Evolutionary conservation across 1,284 basidiomycete genomes (phyloP).

Genomic region (Apiotrichum gamsii): DNA sequence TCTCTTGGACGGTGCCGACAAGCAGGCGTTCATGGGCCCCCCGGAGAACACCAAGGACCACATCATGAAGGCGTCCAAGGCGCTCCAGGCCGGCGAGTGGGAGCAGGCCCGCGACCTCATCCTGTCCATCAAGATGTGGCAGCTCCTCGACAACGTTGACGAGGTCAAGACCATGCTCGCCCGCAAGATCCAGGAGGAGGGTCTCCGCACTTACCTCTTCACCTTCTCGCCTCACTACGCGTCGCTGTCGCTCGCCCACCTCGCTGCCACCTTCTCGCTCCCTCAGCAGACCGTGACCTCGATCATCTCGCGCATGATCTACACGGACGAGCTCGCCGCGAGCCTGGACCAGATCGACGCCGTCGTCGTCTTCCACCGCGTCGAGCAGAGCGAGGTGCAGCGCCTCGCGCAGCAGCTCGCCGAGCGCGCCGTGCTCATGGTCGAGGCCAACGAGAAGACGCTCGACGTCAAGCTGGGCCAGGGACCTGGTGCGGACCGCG

Average conservation of each 20-base stretch:
- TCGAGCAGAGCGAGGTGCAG: slow-evolving; percentile 84
- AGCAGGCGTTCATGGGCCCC: slow-evolving; percentile 95
- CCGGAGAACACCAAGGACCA: slow-evolving; percentile 98
- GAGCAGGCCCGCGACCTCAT: slow-evolving; percentile 88
- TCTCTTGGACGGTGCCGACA: slow-evolving; percentile 91
- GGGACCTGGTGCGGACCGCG: slow-evolving; percentile 52
- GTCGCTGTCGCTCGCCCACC: slow-evolving; percentile 77
- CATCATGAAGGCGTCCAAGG: slow-evolving; percentile 98
- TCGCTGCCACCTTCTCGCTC: slow-evolving; percentile 82
- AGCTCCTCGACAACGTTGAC: slow-evolving; percentile 80
- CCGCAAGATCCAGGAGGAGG: slow-evolving; percentile 93
- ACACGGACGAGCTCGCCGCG: slow-evolving; percentile 91
- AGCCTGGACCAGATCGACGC: slow-evolving; percentile 83
- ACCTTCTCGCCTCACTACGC: slow-evolving; percentile 95
- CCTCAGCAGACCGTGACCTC: slow-evolving; percentile 75
- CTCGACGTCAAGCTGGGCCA: slow-evolving; percentile 80
- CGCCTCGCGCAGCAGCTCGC: slow-evolving; percentile 80
- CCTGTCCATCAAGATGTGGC: slow-evolving; percentile 96
- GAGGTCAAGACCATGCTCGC: slow-evolving; percentile 92
- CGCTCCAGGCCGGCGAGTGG: slow-evolving; percentile 95
- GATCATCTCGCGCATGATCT: slow-evolving; percentile 97
- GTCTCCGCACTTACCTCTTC: slow-evolving; percentile 93
- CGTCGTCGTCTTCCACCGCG: slow-evolving; percentile 82
- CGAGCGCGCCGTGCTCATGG: slow-evolving; percentile 76
- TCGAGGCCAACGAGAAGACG: slow-evolving; percentile 96